Percentiles rank a stretch among this genome's conserved stretches.
Evolutionary conservation across 805 yeast species (phyloP).

Genomic region (Candida insectalens): DNA sequence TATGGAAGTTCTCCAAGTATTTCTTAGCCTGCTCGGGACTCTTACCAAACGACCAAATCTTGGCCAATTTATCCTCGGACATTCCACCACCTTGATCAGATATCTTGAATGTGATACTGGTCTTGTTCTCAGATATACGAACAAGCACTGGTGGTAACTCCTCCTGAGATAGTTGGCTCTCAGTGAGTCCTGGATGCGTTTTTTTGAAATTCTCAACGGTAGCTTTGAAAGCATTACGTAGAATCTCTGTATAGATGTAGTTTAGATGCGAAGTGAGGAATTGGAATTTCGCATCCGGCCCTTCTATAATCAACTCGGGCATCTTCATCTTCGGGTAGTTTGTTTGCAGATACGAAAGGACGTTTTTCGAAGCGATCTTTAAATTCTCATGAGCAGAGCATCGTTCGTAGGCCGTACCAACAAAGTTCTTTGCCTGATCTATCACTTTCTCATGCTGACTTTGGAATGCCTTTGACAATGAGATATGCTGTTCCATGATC

Average conservation of each 20-base stretch:
- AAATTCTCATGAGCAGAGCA: constrained; percentile 69
- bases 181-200: constrained; percentile 9
- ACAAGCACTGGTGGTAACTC: constrained; percentile 69
- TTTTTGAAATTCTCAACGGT: constrained; percentile 43
- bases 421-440: constrained; percentile 42
- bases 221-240: constrained; percentile 80
- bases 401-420: constrained; percentile 74
- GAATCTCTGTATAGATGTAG: constrained; percentile 77
- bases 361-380: constrained; percentile 39
- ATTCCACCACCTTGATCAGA: constrained; percentile 92
- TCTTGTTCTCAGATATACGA: constrained; percentile 57
- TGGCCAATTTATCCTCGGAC: constrained; percentile 42
- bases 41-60: constrained; percentile 85
- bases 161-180: constrained; percentile 8
- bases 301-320: constrained; percentile 75
- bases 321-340: constrained; percentile 46
- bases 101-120: constrained; percentile 63
- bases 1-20: constrained; percentile 58
- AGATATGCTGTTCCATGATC: constrained; percentile 83
- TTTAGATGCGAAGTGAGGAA: constrained; percentile 82
- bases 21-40: constrained; percentile 47
- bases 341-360: constrained; percentile 41
- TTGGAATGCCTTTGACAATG: constrained; percentile 58
- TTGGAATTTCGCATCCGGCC: constrained; percentile 65
- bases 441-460: constrained; percentile 30